phyloP scores from a whole-genome alignment of 495 filamentous ascomycete genomes.

The Annulohypoxylon bovei region DNA sequence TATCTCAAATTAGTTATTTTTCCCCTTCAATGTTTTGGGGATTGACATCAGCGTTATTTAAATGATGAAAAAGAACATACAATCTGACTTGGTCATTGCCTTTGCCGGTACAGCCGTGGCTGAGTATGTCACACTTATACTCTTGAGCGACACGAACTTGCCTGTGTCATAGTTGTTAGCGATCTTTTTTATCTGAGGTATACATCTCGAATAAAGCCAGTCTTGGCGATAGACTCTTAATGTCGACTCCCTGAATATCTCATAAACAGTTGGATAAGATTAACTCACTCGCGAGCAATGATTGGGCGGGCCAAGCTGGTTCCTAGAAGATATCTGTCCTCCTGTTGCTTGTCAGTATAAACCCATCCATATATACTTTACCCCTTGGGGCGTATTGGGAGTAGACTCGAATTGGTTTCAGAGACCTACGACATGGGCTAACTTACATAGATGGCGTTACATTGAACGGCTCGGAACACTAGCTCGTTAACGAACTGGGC shows the following conservation, averaged over 20 bases:
- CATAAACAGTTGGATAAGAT: not conserved
- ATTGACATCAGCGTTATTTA: not conserved
- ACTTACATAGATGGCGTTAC: constrained; percentile 69
- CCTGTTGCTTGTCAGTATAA: constrained; percentile 44
- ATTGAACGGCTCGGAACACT: constrained; percentile 87
- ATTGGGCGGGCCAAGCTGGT: constrained; percentile 87
- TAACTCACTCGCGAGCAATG: constrained; percentile 79
- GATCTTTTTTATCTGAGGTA: constrained; percentile 53
- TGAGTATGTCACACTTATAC: constrained; percentile 72
- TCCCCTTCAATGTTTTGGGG: not conserved
- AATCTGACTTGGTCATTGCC: constrained; percentile 91
- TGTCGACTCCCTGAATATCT: not conserved
- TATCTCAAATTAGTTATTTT: not conserved
- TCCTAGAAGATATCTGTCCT: constrained; percentile 81
- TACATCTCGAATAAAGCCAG: not conserved
- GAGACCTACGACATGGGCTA: not conserved
- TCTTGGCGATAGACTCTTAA: not conserved
- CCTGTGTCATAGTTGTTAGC: constrained; percentile 9
- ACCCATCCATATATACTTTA: not conserved
- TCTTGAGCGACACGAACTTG: constrained; percentile 67
- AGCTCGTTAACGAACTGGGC: constrained; percentile 85
- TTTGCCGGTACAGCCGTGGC: constrained; percentile 87
- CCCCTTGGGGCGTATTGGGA: too few species aligned
- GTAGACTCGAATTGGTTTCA: not conserved
- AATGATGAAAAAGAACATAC: constrained; percentile 37